Percentiles rank a stretch among this genome's conserved stretches.
phyloP scores from a whole-genome alignment of 2,329 filamentous ascomycete genomes.

The Aspergillus fischeri region DNA sequence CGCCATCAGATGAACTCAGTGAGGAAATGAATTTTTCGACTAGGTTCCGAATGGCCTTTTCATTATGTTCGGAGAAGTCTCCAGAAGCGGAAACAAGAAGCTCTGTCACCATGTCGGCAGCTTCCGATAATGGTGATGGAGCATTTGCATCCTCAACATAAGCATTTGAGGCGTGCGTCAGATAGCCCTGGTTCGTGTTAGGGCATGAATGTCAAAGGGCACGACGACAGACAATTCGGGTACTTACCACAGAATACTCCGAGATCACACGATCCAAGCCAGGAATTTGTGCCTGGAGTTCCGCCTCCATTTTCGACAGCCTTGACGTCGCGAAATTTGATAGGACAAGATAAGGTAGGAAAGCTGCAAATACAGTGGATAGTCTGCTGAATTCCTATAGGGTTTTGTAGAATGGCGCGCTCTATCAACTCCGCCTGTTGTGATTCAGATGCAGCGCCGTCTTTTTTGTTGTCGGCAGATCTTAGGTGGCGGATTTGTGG shows the following conservation, averaged over 20 bases:
- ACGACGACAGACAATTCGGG: neutral
- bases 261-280: slow-evolving; percentile 84
- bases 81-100: slow-evolving; percentile 92
- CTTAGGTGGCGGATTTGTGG: neutral
- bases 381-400: neutral
- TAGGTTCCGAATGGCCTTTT: slow-evolving; percentile 73
- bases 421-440: neutral
- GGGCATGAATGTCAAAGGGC: slow-evolving; percentile 4
- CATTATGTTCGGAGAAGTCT: slow-evolving; percentile 65
- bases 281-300: slow-evolving; percentile 78
- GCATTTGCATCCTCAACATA: slow-evolving; percentile 68
- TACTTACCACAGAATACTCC: slow-evolving; percentile 71
- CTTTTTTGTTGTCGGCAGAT: neutral
- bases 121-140: slow-evolving; percentile 76
- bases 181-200: slow-evolving; percentile 59
- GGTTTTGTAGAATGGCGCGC: neutral
- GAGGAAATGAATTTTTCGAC: slow-evolving; percentile 86
- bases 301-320: slow-evolving; percentile 66
- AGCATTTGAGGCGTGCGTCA: slow-evolving; percentile 84
- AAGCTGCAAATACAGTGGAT: neutral
- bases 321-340: neutral
- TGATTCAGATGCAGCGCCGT: neutral
- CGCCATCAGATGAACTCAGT: slow-evolving; percentile 69
- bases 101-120: slow-evolving; percentile 77
- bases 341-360: neutral